These are phyloP conservation scores for Cylindricascospora bacillispora DNA, from an alignment of 1,139 yeast species.

Conservation along the genomic window DNA sequence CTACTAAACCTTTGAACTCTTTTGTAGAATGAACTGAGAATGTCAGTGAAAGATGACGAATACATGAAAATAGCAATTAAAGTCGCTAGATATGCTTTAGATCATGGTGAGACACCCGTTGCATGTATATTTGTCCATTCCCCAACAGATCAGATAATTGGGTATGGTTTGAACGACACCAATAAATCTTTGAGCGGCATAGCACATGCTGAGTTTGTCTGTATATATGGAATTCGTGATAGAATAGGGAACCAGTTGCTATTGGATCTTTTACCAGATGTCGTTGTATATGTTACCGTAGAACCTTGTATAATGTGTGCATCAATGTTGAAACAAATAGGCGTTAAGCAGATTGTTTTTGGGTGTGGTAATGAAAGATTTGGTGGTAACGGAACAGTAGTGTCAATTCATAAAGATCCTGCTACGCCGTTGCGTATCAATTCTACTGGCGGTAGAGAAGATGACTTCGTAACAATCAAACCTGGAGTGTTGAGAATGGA, in stretches of 20 bases:
- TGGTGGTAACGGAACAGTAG: conserved; percentile 92
- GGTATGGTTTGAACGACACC: conserved; percentile 81
- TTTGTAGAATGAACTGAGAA: too few relatives aligned
- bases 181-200: conserved; percentile 75
- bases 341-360: conserved; percentile 59
- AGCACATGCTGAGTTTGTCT: conserved; percentile 85
- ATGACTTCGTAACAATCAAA: conserved; percentile 38
- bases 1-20: too few relatives aligned
- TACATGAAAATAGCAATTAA: conserved; percentile 40
- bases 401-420: conserved; percentile 44
- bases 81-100: conserved; percentile 44
- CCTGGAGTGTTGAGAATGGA: conserved; percentile 78
- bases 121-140: conserved; percentile 49
- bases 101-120: conserved; percentile 57
- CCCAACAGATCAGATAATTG: conserved; percentile 39
- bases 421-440: conserved; percentile 10
- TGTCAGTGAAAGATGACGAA: conserved; percentile 11
- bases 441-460: conserved; percentile 4
- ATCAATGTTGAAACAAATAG: conserved; percentile 71
- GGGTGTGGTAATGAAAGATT: conserved; percentile 94
- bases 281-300: conserved; percentile 78
- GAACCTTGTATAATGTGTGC: conserved; percentile 99
- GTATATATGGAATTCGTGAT: conserved; percentile 43
- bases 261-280: conserved; percentile 31
- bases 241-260: conserved; percentile 13